A percentile compares a stretch with the other conserved stretches of the same genome.
Evolutionary conservation across 2,329 filamentous ascomycete genomes (phyloP).

Genomic region (Penicillium oxalicum): DNA sequence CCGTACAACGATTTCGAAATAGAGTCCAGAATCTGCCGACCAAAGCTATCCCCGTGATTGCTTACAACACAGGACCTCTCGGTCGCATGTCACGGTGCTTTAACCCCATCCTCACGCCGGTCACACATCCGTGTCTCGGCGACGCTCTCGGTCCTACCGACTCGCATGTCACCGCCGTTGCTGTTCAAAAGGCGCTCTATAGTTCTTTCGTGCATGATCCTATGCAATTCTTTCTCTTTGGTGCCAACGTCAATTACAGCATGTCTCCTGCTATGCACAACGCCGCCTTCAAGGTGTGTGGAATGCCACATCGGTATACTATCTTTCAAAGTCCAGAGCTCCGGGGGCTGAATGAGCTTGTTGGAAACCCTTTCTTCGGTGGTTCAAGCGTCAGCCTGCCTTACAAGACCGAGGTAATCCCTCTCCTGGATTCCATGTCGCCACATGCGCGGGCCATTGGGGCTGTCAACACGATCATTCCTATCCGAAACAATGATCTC

Average conservation of each 20-base stretch:
- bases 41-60: slow-evolving; percentile 50
- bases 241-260: slow-evolving; percentile 66
- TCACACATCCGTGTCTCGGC: slow-evolving; percentile 47
- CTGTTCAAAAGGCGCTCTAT: slow-evolving; percentile 61
- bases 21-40: slow-evolving; percentile 42
- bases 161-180: slow-evolving; percentile 53
- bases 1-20: slow-evolving; percentile 52
- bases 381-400: slow-evolving; percentile 67
- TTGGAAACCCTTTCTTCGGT: slow-evolving; percentile 62
- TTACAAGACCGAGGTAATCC: slow-evolving; percentile 67
- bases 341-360: slow-evolving; percentile 57
- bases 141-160: slow-evolving; percentile 41
- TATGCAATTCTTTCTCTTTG: slow-evolving; percentile 68
- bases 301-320: slow-evolving; percentile 63
- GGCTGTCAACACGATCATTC: slow-evolving; percentile 69
- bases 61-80: slow-evolving; percentile 58
- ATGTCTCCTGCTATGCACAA: slow-evolving; percentile 75
- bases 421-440: slow-evolving; percentile 60
- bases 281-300: slow-evolving; percentile 59
- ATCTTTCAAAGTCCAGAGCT: slow-evolving; percentile 59
- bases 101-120: slow-evolving; percentile 59
- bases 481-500: slow-evolving; percentile 54
- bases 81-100: slow-evolving; percentile 62
- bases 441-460: slow-evolving; percentile 69
- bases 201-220: slow-evolving; percentile 61